These are phyloP conservation scores for Solanum pinnatisectum DNA, from an alignment of 257 asterid genomes.

Conservation along the genomic window DNA sequence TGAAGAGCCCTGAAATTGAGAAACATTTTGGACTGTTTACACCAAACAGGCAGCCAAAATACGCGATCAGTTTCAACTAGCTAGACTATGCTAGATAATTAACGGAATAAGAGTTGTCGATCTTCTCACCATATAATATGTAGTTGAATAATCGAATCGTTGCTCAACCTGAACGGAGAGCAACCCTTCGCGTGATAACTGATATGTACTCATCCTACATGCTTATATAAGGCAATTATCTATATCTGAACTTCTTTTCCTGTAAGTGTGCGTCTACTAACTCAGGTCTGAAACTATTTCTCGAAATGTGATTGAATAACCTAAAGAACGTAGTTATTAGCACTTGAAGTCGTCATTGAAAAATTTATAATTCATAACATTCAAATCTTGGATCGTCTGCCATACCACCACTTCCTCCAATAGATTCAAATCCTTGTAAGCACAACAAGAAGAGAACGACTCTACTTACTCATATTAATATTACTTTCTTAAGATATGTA, in stretches of 20 bases:
- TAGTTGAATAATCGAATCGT: background rate
- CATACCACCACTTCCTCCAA: background rate
- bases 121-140: background rate
- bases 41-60: constrained; percentile 12
- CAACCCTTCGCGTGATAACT: background rate
- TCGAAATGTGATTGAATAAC: background rate
- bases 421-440: background rate
- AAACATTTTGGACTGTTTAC: constrained; percentile 17
- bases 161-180: background rate
- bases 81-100: background rate
- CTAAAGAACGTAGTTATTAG: background rate
- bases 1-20: constrained; percentile 17
- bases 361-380: background rate
- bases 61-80: constrained; percentile 9
- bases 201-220: background rate
- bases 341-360: background rate
- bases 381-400: background rate
- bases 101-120: background rate
- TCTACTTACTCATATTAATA: background rate
- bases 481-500: background rate
- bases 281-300: background rate
- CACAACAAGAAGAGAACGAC: background rate
- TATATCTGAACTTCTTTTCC: background rate
- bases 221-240: background rate
- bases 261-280: background rate